Evolutionary conservation across 2,329 filamentous ascomycete species (phyloP).

Genomic region (Penicillium sp.): DNA sequence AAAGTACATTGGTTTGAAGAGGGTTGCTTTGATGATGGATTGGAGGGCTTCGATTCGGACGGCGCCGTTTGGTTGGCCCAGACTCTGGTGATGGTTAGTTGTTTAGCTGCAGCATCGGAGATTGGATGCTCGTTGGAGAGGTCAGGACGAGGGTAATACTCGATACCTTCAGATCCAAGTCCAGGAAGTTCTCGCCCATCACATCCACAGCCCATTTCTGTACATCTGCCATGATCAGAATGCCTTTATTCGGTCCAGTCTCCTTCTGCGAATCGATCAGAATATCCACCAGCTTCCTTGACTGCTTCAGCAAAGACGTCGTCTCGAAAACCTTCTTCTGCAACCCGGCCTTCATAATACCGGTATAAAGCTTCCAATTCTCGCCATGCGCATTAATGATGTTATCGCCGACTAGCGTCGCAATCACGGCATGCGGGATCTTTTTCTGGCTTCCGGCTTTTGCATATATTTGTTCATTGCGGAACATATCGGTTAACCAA

Average conservation of each 20-base stretch:
- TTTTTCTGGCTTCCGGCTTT: constrained; percentile 46
- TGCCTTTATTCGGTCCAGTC: neutral
- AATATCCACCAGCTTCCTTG: constrained; percentile 22
- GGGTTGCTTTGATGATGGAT: constrained; percentile 26
- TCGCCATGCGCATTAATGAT: constrained; percentile 38
- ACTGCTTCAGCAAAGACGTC: constrained; percentile 22
- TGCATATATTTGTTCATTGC: constrained; percentile 29
- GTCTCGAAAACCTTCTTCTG: constrained; percentile 30
- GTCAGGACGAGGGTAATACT: neutral
- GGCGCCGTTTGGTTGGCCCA: constrained; percentile 20
- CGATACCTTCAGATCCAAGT: constrained; percentile 25
- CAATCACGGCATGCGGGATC: constrained; percentile 41
- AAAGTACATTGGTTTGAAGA: constrained; percentile 28
- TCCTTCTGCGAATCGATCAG: constrained; percentile 21
- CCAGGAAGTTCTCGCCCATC: constrained; percentile 26
- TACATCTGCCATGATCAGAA: constrained; percentile 23
- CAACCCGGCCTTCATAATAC: constrained; percentile 39
- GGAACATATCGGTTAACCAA: constrained; percentile 43
- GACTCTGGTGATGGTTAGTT: constrained; percentile 11
- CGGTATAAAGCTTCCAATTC: constrained; percentile 36
- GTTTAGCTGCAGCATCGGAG: neutral
- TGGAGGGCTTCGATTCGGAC: constrained; percentile 25
- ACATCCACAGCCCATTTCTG: constrained; percentile 29
- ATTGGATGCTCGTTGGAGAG: neutral
- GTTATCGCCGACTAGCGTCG: constrained; percentile 41